phyloP scores from a whole-genome alignment of 345 rosid genomes.

The Eucalyptus grandis region DNA sequence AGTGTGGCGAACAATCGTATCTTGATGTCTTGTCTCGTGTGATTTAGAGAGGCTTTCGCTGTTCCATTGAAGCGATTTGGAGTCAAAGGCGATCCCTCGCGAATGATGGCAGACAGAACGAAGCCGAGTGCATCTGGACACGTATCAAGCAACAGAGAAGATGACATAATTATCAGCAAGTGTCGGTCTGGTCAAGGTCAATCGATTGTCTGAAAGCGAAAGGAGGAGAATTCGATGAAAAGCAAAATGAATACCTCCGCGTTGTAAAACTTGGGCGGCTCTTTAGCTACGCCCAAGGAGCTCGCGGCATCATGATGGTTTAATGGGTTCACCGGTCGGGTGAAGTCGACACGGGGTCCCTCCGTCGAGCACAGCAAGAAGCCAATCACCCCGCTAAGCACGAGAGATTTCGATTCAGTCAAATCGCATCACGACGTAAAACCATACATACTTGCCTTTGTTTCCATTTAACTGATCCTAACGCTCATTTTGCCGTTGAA shows the following conservation, averaged over 20 bases:
- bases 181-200: neutral
- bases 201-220: neutral
- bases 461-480: neutral
- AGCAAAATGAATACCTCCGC: conserved; percentile 20
- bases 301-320: neutral
- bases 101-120: conserved; percentile 54
- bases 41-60: neutral
- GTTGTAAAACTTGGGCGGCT: conserved; percentile 44
- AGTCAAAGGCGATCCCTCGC: conserved; percentile 1
- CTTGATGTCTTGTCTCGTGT: neutral
- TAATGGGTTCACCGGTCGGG: conserved; percentile 23
- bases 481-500: neutral
- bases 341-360: conserved; percentile 56
- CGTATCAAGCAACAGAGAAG: neutral
- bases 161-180: neutral
- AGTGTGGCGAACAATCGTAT: neutral
- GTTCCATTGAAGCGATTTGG: neutral
- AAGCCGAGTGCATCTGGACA: conserved; percentile 44
- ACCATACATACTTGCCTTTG: neutral
- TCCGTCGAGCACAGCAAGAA: conserved; percentile 68
- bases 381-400: conserved; percentile 56
- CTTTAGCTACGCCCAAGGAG: conserved; percentile 26
- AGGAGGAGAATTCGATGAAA: neutral
- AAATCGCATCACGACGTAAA: neutral
- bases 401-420: neutral